Percentiles rank a stretch among this genome's conserved stretches.
phyloP scores from a whole-genome alignment of 1,284 basidiomycete species.

The Chondrostereum purpureum region DNA sequence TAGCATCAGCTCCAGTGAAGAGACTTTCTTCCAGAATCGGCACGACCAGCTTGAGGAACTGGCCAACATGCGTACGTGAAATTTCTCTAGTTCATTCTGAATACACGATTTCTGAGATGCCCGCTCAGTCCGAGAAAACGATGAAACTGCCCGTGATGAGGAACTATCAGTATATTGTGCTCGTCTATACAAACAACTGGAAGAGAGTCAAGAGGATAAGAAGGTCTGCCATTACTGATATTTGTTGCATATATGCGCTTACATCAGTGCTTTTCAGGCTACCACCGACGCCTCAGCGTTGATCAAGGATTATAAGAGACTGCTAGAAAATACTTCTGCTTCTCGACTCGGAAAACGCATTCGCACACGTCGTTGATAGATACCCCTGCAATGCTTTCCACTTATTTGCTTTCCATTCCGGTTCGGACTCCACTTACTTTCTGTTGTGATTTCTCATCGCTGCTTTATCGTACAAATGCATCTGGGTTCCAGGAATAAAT shows the following conservation, averaged over 20 bases:
- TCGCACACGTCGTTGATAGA: no score
- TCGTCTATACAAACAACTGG: slow-evolving; percentile 17
- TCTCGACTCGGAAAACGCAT: slow-evolving; percentile 5
- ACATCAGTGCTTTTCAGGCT: slow-evolving; percentile 6
- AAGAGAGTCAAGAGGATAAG: slow-evolving; percentile 16
- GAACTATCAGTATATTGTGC: slow-evolving; percentile 13
- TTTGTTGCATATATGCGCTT: not conserved
- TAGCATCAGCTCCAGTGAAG: slow-evolving; percentile 8
- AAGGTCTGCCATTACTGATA: slow-evolving; percentile 12
- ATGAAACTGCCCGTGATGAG: slow-evolving; percentile 13
- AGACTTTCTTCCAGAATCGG: slow-evolving; percentile 11
- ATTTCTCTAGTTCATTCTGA: not conserved
- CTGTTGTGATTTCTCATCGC: no score
- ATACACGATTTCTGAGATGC: not conserved
- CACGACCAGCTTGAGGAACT: slow-evolving; percentile 12
- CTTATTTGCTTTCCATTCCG: no score
- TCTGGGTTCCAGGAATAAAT: not conserved
- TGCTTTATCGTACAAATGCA: no score
- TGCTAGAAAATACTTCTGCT: slow-evolving; percentile 9
- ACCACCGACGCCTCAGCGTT: slow-evolving; percentile 15
- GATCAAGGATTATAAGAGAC: slow-evolving; percentile 14
- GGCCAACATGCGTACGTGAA: slow-evolving; percentile 12
- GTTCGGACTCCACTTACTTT: no score
- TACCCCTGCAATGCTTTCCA: no score
- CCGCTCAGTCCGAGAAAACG: not conserved